Evolutionary conservation across 768 basidiomycete species (phyloP).

Genomic region (Boletus vinaceobasis): DNA sequence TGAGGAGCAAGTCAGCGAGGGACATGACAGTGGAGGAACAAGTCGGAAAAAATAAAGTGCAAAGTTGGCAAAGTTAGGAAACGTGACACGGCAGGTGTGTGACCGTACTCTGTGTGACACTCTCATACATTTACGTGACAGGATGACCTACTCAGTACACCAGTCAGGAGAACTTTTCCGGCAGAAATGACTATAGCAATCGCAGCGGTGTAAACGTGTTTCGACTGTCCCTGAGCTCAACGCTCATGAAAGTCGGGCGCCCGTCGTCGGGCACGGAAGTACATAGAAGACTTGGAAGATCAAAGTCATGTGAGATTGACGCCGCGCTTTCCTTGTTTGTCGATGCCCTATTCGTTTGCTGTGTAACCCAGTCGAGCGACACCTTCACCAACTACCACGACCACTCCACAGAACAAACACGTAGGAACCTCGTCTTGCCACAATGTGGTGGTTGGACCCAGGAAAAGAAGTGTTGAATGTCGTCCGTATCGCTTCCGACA

Average conservation of each 20-base stretch:
- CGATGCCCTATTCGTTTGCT: conserved; percentile 29
- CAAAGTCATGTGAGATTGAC: conserved; percentile 29
- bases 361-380: neutral
- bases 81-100: conserved; percentile 23
- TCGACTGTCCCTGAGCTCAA: neutral
- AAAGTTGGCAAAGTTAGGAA: conserved; percentile 27
- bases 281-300: neutral
- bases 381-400: neutral
- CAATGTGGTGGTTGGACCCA: conserved; percentile 87
- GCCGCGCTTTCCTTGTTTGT: conserved; percentile 23
- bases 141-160: no score
- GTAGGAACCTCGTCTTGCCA: conserved; percentile 14
- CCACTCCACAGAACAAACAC: neutral
- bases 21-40: conserved; percentile 49
- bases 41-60: conserved; percentile 18
- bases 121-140: neutral
- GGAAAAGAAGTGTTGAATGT: conserved; percentile 82
- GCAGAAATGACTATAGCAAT: neutral
- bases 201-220: neutral
- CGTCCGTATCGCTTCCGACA: conserved; percentile 34
- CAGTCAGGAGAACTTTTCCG: no score
- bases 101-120: neutral
- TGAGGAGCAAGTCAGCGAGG: conserved; percentile 70
- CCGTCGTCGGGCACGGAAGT: neutral
- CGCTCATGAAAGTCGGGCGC: neutral